phyloP scores from a whole-genome alignment of 768 basidiomycete species.

The Leccinum rimulosum region DNA sequence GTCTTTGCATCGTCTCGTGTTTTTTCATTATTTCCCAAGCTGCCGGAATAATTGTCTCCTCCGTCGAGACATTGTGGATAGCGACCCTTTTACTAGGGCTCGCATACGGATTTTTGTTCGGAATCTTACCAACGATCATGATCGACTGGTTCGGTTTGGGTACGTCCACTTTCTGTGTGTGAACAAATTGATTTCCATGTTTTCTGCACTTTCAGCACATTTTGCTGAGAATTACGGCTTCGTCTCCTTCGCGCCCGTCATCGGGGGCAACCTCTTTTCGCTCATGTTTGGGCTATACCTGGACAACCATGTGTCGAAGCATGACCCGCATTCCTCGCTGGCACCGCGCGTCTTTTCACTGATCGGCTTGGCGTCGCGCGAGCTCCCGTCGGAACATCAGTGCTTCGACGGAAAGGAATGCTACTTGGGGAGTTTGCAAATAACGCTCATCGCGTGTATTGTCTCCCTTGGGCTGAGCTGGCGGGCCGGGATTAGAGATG shows the following conservation, averaged over 20 bases:
- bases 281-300: constrained; percentile 77
- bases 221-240: constrained; percentile 89
- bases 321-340: background rate
- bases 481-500: constrained; percentile 38
- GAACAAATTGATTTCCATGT: background rate
- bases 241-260: constrained; percentile 67
- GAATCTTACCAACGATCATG: constrained; percentile 69
- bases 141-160: constrained; percentile 90
- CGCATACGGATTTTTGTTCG: constrained; percentile 74
- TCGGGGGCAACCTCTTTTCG: constrained; percentile 83
- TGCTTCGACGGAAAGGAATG: constrained; percentile 60
- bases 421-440: constrained; percentile 55
- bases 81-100: constrained; percentile 34
- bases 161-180: constrained; percentile 39
- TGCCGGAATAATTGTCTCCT: constrained; percentile 50
- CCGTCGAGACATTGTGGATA: constrained; percentile 62
- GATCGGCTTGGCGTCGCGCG: constrained; percentile 8
- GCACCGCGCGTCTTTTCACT: background rate
- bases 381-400: constrained; percentile 35
- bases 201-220: constrained; percentile 43
- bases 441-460: constrained; percentile 40
- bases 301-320: constrained; percentile 57
- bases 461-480: constrained; percentile 36
- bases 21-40: constrained; percentile 75
- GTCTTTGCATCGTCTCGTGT: constrained; percentile 61